A percentile compares a stretch with the other conserved stretches of the same genome.
Evolutionary conservation across 352 stramenopile genomes (phyloP).

Genomic region (Globisporangium recalcitrans): DNA sequence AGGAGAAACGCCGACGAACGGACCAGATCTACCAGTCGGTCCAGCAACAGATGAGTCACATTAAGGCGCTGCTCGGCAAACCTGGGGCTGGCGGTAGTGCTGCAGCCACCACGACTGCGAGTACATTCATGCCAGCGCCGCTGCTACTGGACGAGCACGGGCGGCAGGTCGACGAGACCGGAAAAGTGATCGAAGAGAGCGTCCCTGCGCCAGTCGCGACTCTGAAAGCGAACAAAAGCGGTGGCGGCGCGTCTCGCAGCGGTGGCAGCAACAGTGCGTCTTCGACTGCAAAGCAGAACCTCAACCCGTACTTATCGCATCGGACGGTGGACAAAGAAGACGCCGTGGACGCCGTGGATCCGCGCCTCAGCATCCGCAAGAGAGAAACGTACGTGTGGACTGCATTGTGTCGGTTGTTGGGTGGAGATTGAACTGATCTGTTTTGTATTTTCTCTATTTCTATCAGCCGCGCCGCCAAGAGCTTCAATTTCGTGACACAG

Average conservation of each 20-base stretch:
- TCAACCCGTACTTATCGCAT: conserved; percentile 81
- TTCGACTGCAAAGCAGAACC: conserved; percentile 21
- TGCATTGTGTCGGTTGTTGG: neutral
- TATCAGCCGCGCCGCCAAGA: conserved; percentile 67
- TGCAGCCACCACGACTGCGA: conserved; percentile 6
- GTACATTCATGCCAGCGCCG: conserved; percentile 68
- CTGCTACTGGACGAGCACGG: conserved; percentile 75
- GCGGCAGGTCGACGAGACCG: conserved; percentile 65
- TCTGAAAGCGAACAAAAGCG: conserved; percentile 49
- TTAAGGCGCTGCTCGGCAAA: conserved; percentile 58
- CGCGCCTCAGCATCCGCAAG: conserved; percentile 70
- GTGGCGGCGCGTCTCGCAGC: neutral
- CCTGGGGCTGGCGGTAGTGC: conserved; percentile 22
- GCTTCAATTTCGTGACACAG: conserved; percentile 78
- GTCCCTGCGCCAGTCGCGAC: conserved; percentile 37
- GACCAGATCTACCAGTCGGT: conserved; percentile 84
- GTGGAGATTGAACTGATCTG: neutral
- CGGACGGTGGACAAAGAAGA: conserved; percentile 70
- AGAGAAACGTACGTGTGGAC: conserved; percentile 64
- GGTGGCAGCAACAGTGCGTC: neutral
- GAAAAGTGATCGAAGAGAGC: conserved; percentile 62
- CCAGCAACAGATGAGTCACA: conserved; percentile 77
- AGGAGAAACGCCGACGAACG: conserved; percentile 58
- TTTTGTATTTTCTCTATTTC: conserved; percentile 13
- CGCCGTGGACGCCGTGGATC: conserved; percentile 62